Base-by-base conservation (phyloP, 2,329 filamentous ascomycete genomes). In the Purpureocillium lavendulum region DNA sequence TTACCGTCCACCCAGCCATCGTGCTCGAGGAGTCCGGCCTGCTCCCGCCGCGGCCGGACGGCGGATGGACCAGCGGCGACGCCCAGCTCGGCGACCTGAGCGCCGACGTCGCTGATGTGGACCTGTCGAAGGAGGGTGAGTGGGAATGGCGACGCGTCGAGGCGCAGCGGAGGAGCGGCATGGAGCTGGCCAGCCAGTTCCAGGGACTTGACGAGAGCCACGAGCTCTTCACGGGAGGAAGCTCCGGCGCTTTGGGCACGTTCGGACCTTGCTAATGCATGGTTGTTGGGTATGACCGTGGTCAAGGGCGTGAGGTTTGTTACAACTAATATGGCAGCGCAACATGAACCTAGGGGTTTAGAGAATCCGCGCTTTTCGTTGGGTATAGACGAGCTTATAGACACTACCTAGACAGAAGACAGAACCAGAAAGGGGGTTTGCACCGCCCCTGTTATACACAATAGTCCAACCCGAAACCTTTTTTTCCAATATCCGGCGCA, bases 1-100 rank as follows among this genome's bases (percentile, higher is more conserved):
- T 92, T 52, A 97, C 90, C 0, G 77, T 97, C 4, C 79, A 89
- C 47, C 89, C 92, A 0, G 83, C 88, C 49, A 70, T 84, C 35
- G 70, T 90, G 7, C 69, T 97, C 18, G 69, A 75, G 33, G 75
- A 81, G 29, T 82, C 82, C 36, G 79, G 80, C 2, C 67, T 96
- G 56, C 65, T 97, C 37, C 92, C 92, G 0, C 65, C 73, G 41
- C 72, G 80, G 35, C 87, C 87, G 21, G 21, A 26, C 0, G 79
- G 74, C 10, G 82, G 80, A 16, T 82, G 78, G 78, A 63, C 64
- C 7, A 55, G 62, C 38, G 68, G 68, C 13, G 64, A 65, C 24
- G 57, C 61, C 32, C 67, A 66, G 34, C 55, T 66, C 24, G 64
- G 64, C 18, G 57, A 61, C 31, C 54, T 61, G 24, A 55, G 61